phyloP scores from a whole-genome alignment of 2,329 filamentous ascomycete species.

The Pestalotiopsis sp. region DNA sequence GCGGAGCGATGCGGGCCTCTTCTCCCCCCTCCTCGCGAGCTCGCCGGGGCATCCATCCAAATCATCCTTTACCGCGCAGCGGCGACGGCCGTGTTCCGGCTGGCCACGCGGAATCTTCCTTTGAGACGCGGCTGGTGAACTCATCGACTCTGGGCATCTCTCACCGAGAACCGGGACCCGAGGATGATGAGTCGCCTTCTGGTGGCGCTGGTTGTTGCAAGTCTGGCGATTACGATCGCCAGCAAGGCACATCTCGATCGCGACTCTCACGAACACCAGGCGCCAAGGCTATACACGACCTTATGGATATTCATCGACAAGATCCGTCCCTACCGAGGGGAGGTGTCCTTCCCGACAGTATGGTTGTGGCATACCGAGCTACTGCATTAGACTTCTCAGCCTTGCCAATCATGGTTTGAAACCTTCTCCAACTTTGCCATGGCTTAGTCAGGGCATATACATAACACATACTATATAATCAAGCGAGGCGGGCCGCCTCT shows the following conservation, averaged over 20 bases:
- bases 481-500: not conserved
- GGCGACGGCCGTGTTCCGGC: not conserved
- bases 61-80: not conserved
- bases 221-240: no score
- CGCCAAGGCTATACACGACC: no score
- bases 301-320: no score
- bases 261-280: no score
- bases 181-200: not conserved
- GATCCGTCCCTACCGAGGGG: not conserved
- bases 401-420: not conserved
- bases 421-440: not conserved
- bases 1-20: not conserved
- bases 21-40: not conserved
- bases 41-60: not conserved
- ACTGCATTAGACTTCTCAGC: not conserved
- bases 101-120: not conserved
- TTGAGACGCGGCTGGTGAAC: not conserved
- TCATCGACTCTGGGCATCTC: not conserved
- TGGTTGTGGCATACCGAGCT: not conserved
- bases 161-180: not conserved
- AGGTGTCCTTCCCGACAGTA: not conserved
- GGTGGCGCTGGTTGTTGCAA: no score
- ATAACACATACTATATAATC: not conserved
- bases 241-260: no score
- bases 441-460: not conserved